Base-by-base conservation (phyloP, 2,329 filamentous ascomycete species). In the Hypoxylon sp. region DNA sequence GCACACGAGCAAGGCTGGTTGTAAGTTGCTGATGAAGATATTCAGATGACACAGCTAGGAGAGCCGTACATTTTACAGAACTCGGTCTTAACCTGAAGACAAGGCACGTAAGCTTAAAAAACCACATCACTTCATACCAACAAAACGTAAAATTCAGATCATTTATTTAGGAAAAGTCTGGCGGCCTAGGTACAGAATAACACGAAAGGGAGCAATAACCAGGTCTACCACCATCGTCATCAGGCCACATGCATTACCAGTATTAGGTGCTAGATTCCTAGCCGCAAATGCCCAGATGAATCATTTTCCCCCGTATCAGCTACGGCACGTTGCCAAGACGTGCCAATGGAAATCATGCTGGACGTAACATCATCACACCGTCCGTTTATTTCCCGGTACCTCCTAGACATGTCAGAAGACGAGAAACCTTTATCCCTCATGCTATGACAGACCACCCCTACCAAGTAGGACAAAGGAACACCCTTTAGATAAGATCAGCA, bases 401-500 rank as follows among this genome's bases (percentile, higher is more conserved):
- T 72, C 69, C 51, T 65, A 65, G 60, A 69, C 73, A 70, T 64
- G 73, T 73, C 63, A 63, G 72, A 72, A 70, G 60, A 69, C 60
- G 62, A 63, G 61, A 65, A 65, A 73, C 72, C 38, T 69, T 72
- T 32, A 67, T 66, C 60, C 60, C 63, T 66, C 66, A 71, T 71
- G 72, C 72, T 72, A 73, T 68, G 65, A 72, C 58, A 72, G 62
- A 75, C 64, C 63, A 69, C 65, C 67, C 67, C 46, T 68, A 46
- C 52, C 46, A 51, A 63, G 65, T 71, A 62, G 59, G 59, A 65
- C 48, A 57, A 56, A 32, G 34, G 19, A 38, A 30, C 28, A 28
- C 41, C 55, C 68, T 70, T 89, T 90, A 91, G 82, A 92, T 92
- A 76, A 92, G 89, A 77, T 92, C 90, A 76, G 90, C 90, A 77